These are phyloP conservation scores for Xylaria sp. DNA, from an alignment of 2,329 filamentous ascomycete genomes.

Conservation along the genomic window DNA sequence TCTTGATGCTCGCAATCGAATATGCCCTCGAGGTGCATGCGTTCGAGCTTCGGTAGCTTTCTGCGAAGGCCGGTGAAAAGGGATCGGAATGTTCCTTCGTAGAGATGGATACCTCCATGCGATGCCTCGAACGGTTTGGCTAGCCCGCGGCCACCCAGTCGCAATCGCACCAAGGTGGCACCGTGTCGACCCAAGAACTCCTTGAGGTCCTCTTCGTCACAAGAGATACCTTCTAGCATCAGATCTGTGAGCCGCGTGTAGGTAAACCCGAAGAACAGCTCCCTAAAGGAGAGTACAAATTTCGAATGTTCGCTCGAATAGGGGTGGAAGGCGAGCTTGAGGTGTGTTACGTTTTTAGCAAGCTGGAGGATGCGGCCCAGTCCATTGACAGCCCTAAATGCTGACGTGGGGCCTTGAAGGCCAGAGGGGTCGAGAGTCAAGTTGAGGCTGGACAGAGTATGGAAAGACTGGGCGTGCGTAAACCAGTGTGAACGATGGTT, in stretches of 20 bases:
- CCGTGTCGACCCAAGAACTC: conserved; percentile 56
- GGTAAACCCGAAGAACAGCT: conserved; percentile 53
- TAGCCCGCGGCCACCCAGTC: conserved; percentile 58
- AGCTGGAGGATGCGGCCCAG: conserved; percentile 57
- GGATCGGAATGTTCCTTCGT: conserved; percentile 57
- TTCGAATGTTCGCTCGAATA: conserved; percentile 54
- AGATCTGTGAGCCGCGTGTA: conserved; percentile 55
- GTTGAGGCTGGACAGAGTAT: conserved; percentile 54
- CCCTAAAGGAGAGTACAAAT: conserved; percentile 55
- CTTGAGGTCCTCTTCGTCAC: conserved; percentile 57
- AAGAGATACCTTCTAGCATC: conserved; percentile 57
- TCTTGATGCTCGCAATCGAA: conserved; percentile 56
- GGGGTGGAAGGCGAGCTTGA: conserved; percentile 57
- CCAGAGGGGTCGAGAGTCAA: conserved; percentile 56
- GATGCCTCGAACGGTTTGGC: conserved; percentile 54
- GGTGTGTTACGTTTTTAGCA: conserved; percentile 51
- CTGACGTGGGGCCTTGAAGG: conserved; percentile 52
- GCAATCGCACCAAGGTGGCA: conserved; percentile 54
- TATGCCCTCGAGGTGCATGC: conserved; percentile 59
- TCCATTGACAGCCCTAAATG: conserved; percentile 56
- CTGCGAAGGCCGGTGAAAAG: conserved; percentile 56
- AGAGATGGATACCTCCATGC: conserved; percentile 58
- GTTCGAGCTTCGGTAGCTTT: conserved; percentile 53
- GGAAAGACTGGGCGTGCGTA: conserved; percentile 55
- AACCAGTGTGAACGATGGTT: conserved; percentile 56